Evolutionary conservation across 202 grass and related monocot species (phyloP), one percentile per base, ranked within the genome.

Genomic region (Setaria viridis): DNA sequence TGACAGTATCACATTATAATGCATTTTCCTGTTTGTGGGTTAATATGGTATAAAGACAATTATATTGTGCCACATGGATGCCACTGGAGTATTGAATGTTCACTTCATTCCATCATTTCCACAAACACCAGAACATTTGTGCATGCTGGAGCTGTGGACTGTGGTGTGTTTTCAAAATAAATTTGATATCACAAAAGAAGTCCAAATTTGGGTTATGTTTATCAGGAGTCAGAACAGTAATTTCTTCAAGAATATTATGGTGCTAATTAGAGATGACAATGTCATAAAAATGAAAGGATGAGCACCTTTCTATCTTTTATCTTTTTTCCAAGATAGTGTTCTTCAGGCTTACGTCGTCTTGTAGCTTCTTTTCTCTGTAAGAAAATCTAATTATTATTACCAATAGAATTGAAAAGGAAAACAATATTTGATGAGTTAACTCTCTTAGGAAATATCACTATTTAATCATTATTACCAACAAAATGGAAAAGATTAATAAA

Each of bases 331-430:
- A 45, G 69, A 93, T 88, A 84, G 39, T 89, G 85, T 51, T 88
- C 90, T 82, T 93, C 90, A 77, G 82, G 72, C 76, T 82, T 97
- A 20, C 89, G 64, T 70, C 85, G 84, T 80, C 93, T 94, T 83
- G 90, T 80, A 84, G 74, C 94, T 90, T 97, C 90, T 77, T 92
- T 99, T 93, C 88, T 94, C 97, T 99, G 65, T 69, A 84, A 82
- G 57, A 14, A 77, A 75, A 49, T 76, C 1, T 65, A 45, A 34
- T 81, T 14, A 71, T 67, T 50, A 51, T 19, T 53, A 66, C 30
- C 33, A 43, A 29, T 20, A 64, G 8, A 60, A 63, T 72, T 30
- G 13, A 56, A 66, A 80, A 39, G 11, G 0, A 53, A 49, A 80
- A 54, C 0, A 48, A 29, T 39, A 81, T 58, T 64, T 76, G 25